phyloP scores from a whole-genome alignment of 1,284 basidiomycete genomes.

The Meripilus lineatus region DNA sequence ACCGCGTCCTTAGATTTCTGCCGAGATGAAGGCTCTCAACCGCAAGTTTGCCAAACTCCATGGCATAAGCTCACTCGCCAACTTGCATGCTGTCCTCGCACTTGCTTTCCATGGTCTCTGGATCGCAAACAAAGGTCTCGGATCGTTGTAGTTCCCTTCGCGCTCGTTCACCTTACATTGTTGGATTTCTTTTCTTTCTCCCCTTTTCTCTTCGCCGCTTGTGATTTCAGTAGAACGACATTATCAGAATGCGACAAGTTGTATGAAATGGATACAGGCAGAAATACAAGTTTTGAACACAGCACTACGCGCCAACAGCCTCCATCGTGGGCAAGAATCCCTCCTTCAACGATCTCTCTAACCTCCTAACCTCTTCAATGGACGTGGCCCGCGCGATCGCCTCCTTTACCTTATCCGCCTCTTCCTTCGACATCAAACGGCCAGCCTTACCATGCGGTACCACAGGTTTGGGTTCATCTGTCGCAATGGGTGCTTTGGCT shows the following conservation, averaged over 20 bases:
- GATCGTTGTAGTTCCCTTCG: constrained; percentile 11
- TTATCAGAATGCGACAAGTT: neutral
- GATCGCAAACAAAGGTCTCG: constrained; percentile 51
- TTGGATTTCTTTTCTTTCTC: neutral
- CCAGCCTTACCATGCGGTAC: constrained; percentile 63
- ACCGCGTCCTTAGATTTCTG: constrained; percentile 48
- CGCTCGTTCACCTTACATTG: neutral
- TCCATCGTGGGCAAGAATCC: constrained; percentile 79
- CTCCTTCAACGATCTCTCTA: constrained; percentile 86
- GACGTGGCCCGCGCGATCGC: constrained; percentile 90
- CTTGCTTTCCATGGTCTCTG: constrained; percentile 71
- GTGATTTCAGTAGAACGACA: neutral
- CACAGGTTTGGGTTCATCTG: constrained; percentile 69
- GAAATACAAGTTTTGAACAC: constrained; percentile 21
- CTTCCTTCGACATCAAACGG: constrained; percentile 88
- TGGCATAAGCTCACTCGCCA: constrained; percentile 63
- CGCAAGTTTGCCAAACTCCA: constrained; percentile 61
- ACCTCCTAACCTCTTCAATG: constrained; percentile 83
- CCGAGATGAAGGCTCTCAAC: constrained; percentile 65
- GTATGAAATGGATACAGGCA: constrained; percentile 5
- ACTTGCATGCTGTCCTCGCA: constrained; percentile 56
- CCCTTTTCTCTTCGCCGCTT: neutral
- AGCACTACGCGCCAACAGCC: constrained; percentile 60
- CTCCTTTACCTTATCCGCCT: constrained; percentile 84
- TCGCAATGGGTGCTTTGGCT: constrained; percentile 52